Percentiles rank a stretch among this genome's conserved stretches.
These are phyloP conservation scores for Cryphonectria naterciae DNA, from an alignment of 2,329 filamentous ascomycete species.

Conservation along the genomic window DNA sequence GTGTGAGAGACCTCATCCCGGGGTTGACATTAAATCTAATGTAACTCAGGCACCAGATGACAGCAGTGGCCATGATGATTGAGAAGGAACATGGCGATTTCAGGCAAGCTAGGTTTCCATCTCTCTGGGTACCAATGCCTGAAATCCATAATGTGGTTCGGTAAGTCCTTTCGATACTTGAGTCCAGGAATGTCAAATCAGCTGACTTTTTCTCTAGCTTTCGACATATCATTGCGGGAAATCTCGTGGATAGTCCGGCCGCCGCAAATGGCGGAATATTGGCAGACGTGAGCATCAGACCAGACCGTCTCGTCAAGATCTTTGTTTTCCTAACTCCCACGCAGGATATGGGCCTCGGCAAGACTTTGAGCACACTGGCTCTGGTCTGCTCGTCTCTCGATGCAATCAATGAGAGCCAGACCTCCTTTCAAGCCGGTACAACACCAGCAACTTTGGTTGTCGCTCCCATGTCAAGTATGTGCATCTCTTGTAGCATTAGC, in stretches of 20 bases:
- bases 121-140: background rate
- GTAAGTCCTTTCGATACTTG: background rate
- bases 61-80: background rate
- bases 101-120: background rate
- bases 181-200: background rate
- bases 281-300: background rate
- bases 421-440: background rate
- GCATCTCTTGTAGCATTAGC: background rate
- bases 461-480: background rate
- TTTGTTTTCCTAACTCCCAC: background rate
- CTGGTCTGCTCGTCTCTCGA: conserved; percentile 13
- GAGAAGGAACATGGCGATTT: background rate
- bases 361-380: conserved; percentile 11
- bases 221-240: background rate
- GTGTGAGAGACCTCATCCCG: background rate
- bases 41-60: background rate
- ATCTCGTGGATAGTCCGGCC: background rate
- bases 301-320: background rate
- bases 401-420: background rate
- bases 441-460: background rate
- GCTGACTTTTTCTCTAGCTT: background rate
- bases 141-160: background rate
- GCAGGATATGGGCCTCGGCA: conserved; percentile 17
- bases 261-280: background rate
- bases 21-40: background rate